phyloP scores from a whole-genome alignment of 2,329 filamentous ascomycete genomes.

The Mycosphaerella arachidis region DNA sequence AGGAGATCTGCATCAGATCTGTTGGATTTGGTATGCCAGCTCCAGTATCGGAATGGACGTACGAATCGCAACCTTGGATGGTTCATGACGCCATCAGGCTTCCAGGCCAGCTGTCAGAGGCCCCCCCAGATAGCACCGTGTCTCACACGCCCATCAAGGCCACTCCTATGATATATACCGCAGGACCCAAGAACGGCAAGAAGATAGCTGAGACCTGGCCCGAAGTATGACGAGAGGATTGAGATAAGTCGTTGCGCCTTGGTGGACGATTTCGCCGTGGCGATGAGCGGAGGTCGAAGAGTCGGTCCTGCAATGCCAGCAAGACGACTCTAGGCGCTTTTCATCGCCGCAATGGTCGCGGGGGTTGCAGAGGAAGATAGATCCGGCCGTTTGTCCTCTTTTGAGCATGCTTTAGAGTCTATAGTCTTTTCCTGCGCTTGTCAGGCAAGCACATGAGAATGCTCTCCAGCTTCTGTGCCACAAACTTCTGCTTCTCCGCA shows the following conservation, averaged over 20 bases:
- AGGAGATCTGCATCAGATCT: no score
- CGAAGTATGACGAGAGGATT: background rate
- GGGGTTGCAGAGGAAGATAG: background rate
- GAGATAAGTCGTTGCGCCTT: background rate
- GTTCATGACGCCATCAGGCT: no score
- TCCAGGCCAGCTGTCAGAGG: no score
- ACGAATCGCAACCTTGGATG: no score
- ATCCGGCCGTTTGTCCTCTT: background rate
- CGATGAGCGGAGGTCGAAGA: no score
- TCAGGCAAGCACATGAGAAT: slow-evolving; percentile 47
- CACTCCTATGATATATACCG: background rate
- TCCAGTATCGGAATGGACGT: no score
- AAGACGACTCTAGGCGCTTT: no score
- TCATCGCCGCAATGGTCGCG: background rate
- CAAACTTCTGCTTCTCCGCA: slow-evolving; percentile 48
- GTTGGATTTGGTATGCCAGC: no score
- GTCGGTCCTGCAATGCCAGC: no score
- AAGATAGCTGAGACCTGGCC: background rate
- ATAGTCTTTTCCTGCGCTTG: background rate
- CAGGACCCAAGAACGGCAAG: background rate
- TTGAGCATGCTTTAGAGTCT: background rate
- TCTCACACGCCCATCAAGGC: no score
- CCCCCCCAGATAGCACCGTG: background rate
- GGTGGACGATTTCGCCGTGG: no score
- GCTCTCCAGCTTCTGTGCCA: slow-evolving; percentile 48